phyloP scores from a whole-genome alignment of 768 basidiomycete genomes.

The Heimioporus sp. region DNA sequence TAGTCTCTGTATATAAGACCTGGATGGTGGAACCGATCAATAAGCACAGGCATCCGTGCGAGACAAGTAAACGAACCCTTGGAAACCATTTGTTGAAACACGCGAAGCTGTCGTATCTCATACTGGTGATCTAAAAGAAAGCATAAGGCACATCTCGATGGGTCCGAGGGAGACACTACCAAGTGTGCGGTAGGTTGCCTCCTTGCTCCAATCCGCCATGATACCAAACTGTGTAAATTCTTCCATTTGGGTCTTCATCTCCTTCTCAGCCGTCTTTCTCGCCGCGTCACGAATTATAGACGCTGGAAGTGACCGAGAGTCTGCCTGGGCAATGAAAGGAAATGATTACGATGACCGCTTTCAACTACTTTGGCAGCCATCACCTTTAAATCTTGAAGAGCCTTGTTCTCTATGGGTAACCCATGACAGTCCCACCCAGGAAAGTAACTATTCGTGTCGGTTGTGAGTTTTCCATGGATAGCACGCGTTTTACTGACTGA shows the following conservation, averaged over 20 bases:
- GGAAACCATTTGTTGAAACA: conserved; percentile 88
- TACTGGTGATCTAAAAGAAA: conserved; percentile 68
- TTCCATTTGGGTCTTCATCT: conserved; percentile 70
- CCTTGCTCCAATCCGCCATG: conserved; percentile 85
- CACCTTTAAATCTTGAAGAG: conserved; percentile 73
- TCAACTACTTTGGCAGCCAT: not conserved
- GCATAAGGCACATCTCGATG: not conserved
- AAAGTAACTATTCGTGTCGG: conserved; percentile 60
- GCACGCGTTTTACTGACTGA: conserved; percentile 53
- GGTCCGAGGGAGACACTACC: conserved; percentile 43
- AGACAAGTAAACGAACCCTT: conserved; percentile 48
- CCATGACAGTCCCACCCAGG: conserved; percentile 99
- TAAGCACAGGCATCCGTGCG: not conserved
- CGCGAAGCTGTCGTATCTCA: conserved; percentile 81
- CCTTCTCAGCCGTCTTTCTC: conserved; percentile 64
- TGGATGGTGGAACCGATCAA: conserved; percentile 19
- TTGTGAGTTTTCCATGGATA: not conserved
- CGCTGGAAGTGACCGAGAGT: conserved; percentile 55
- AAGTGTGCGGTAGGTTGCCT: conserved; percentile 79
- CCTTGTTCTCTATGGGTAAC: conserved; percentile 94
- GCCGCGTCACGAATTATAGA: conserved; percentile 68
- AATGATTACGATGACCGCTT: not conserved
- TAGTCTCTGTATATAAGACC: conserved; percentile 84
- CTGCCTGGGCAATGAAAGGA: conserved; percentile 40
- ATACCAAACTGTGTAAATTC: conserved; percentile 84